phyloP scores from a whole-genome alignment of 768 basidiomycete species.

The Suillus fuscotomentosus region DNA sequence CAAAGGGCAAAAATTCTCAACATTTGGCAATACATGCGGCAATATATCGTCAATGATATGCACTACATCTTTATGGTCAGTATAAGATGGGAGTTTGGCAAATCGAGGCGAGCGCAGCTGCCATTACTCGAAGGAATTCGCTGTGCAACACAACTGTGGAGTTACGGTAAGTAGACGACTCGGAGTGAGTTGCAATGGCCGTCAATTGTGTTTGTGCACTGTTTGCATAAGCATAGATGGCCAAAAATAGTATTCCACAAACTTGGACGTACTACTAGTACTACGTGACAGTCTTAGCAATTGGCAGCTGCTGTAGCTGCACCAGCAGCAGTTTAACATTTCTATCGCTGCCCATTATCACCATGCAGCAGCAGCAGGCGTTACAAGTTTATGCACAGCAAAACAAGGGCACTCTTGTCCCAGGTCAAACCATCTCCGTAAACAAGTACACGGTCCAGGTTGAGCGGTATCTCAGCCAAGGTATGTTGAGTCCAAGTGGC shows the following conservation, averaged over 20 bases:
- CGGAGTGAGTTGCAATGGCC: too few relatives aligned
- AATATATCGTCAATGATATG: too few relatives aligned
- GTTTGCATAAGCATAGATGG: neutral
- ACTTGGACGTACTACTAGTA: neutral
- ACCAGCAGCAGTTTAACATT: neutral
- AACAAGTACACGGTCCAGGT: slow-evolving; percentile 90
- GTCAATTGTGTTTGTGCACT: too few relatives aligned
- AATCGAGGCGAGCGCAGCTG: too few relatives aligned
- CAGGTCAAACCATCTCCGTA: slow-evolving; percentile 87
- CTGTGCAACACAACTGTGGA: too few relatives aligned
- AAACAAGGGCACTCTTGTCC: slow-evolving; percentile 67
- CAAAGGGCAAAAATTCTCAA: too few relatives aligned
- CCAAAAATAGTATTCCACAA: neutral
- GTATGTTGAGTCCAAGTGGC: slow-evolving; percentile 36
- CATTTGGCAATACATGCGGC: too few relatives aligned
- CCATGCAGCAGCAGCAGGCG: slow-evolving; percentile 45
- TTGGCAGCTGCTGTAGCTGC: slow-evolving; percentile 5
- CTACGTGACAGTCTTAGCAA: neutral
- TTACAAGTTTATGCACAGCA: slow-evolving; percentile 40
- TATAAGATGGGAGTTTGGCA: too few relatives aligned
- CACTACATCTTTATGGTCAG: too few relatives aligned
- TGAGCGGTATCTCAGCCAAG: slow-evolving; percentile 95
- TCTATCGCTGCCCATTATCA: slow-evolving; percentile 9
- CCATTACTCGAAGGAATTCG: too few relatives aligned
- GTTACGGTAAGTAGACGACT: too few relatives aligned